Conservation (phyloP, 768 basidiomycete genomes). For the Lactarius akahatsu region DNA sequence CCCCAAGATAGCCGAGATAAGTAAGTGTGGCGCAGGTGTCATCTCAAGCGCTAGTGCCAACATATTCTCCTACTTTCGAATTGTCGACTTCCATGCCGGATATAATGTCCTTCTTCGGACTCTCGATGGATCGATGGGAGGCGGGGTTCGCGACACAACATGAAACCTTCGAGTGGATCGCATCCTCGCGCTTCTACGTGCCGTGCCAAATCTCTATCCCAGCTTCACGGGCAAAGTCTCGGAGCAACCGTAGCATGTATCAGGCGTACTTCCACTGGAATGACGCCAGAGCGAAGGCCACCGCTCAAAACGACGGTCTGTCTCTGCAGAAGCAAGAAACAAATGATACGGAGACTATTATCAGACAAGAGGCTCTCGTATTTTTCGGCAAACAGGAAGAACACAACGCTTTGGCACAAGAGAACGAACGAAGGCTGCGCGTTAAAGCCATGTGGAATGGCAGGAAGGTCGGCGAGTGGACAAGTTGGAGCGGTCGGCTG, state of each 20-base stretch:
- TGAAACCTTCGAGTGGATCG: slow-evolving; percentile 59
- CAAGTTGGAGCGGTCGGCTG: slow-evolving; percentile 45
- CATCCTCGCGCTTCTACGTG: slow-evolving; percentile 53
- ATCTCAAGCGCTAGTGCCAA: slow-evolving; percentile 38
- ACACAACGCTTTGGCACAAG: slow-evolving; percentile 41
- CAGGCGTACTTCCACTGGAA: slow-evolving; percentile 49
- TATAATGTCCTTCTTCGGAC: slow-evolving; percentile 56
- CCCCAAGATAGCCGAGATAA: not conserved
- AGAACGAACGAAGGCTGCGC: slow-evolving; percentile 34
- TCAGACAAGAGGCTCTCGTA: slow-evolving; percentile 47
- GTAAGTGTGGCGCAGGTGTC: slow-evolving; percentile 40
- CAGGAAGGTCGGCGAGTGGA: slow-evolving; percentile 53
- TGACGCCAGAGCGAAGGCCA: not conserved
- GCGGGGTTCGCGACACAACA: slow-evolving; percentile 54
- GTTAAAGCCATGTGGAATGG: slow-evolving; percentile 52
- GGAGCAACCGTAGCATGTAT: slow-evolving; percentile 55
- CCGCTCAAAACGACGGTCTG: not conserved
- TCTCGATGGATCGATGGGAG: slow-evolving; percentile 51
- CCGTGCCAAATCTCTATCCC: slow-evolving; percentile 38
- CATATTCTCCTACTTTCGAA: slow-evolving; percentile 43
- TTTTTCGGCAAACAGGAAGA: slow-evolving; percentile 53
- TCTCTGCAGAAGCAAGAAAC: not conserved
- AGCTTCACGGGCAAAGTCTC: slow-evolving; percentile 40
- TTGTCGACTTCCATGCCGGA: slow-evolving; percentile 50
- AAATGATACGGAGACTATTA: not conserved